These are phyloP conservation scores for Cyclanthera cordifolia DNA, from an alignment of 306 rosid genomes.

Conservation along the genomic window DNA sequence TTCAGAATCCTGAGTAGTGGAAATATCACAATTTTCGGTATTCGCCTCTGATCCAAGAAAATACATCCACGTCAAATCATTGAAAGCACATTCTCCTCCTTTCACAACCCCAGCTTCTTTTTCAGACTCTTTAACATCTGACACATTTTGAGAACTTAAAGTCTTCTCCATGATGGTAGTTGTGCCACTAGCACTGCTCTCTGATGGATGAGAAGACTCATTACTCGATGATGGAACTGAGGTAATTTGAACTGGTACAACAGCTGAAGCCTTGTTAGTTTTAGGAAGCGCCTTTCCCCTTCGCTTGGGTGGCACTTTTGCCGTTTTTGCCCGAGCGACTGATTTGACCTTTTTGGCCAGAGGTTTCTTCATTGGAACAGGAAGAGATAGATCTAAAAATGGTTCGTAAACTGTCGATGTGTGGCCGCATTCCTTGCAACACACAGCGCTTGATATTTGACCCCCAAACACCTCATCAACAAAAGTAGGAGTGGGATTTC, in stretches of 20 bases:
- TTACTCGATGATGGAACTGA: conserved; percentile 30
- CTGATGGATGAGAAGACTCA: conserved; percentile 34
- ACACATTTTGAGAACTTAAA: conserved; percentile 22
- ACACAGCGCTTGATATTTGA: conserved; percentile 66
- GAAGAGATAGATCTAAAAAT: conserved; percentile 75
- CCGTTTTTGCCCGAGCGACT: conserved; percentile 42
- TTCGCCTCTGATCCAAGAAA: conserved; percentile 42
- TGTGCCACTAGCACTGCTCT: conserved; percentile 25
- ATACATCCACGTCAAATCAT: conserved; percentile 64
- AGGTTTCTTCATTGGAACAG: conserved; percentile 80
- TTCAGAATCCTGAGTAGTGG: conserved; percentile 29
- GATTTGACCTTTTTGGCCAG: conserved; percentile 44
- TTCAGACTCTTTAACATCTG: conserved; percentile 33
- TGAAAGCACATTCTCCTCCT: conserved; percentile 33
- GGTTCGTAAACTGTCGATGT: conserved; percentile 84
- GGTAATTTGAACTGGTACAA: conserved; percentile 26
- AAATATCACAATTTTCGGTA: conserved; percentile 25
- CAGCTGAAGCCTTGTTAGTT: conserved; percentile 31
- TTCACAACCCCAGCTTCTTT: conserved; percentile 31
- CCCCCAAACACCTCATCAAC: conserved; percentile 84
- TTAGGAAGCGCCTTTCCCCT: conserved; percentile 46
- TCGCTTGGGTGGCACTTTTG: conserved; percentile 59
- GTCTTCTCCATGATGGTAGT: conserved; percentile 23
- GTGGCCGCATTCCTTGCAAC: conserved; percentile 76
- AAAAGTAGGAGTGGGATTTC: conserved; percentile 36